A percentile compares a stretch with the other conserved stretches of the same genome.
Evolutionary conservation across 2,329 filamentous ascomycete genomes (phyloP).

Genomic region (Emericellopsis atlantica): DNA sequence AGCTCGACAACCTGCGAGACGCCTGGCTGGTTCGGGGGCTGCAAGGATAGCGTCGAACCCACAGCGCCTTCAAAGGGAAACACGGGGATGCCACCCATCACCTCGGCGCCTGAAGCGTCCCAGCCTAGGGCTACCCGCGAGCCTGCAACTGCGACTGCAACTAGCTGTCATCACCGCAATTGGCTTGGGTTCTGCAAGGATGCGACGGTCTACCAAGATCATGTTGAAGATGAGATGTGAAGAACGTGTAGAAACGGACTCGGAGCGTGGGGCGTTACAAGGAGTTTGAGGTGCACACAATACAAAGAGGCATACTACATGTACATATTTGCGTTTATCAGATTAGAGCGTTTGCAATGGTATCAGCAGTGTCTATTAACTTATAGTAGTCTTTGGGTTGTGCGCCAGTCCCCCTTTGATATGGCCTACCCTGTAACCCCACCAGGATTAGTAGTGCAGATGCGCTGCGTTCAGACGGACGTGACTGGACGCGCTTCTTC

Average conservation of each 20-base stretch:
- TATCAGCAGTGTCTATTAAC: neutral
- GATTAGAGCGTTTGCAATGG: neutral
- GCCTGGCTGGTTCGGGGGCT: constrained; percentile 44
- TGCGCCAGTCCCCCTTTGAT: no score
- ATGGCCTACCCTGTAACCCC: no score
- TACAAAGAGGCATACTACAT: constrained; percentile 2
- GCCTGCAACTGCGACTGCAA: neutral
- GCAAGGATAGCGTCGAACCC: constrained; percentile 23
- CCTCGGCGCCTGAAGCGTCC: constrained; percentile 1
- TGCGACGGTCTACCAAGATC: constrained; percentile 24
- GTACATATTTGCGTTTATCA: neutral
- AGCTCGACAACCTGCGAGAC: constrained; percentile 28
- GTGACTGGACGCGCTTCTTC: no score
- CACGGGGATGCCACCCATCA: neutral
- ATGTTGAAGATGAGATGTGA: constrained; percentile 6
- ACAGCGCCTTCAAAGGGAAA: constrained; percentile 2
- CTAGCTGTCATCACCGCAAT: constrained; percentile 3
- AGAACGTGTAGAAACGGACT: constrained; percentile 3
- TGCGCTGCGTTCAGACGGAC: no score
- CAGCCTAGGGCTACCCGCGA: neutral
- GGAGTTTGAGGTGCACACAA: neutral
- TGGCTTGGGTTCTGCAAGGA: constrained; percentile 5
- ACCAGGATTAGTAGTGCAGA: no score
- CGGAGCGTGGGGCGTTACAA: constrained; percentile 7
- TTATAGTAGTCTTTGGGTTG: no score